Percentiles rank a stretch among this genome's conserved stretches.
Conservation (phyloP, 768 basidiomycete genomes). For the Russula lepida region DNA sequence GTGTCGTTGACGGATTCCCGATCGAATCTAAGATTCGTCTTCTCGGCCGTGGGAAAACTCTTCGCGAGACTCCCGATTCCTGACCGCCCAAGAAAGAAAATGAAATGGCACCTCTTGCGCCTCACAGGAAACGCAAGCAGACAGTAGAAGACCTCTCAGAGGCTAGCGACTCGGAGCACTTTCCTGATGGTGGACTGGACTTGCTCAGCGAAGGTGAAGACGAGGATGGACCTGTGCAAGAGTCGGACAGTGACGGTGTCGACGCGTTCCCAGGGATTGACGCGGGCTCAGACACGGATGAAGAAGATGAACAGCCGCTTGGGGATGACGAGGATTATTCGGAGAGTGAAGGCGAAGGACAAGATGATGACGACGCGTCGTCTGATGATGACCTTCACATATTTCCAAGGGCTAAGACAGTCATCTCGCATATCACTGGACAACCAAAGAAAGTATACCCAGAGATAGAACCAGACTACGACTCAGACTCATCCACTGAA, state of each 20-base stretch:
- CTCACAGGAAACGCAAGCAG: constrained; percentile 53
- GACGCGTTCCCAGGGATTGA: constrained; percentile 61
- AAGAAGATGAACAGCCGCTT: constrained; percentile 52
- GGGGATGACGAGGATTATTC: constrained; percentile 30
- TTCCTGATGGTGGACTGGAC: constrained; percentile 46
- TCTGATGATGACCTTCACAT: constrained; percentile 44
- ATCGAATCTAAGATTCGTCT: constrained; percentile 24
- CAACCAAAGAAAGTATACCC: constrained; percentile 76
- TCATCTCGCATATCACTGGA: constrained; percentile 78
- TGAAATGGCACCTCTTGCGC: constrained; percentile 30
- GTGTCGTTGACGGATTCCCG: constrained; percentile 19
- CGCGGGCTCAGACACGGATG: constrained; percentile 34
- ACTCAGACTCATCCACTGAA: constrained; percentile 87
- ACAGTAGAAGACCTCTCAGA: constrained; percentile 33
- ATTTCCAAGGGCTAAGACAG: constrained; percentile 55
- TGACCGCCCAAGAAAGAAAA: neutral
- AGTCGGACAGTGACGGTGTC: constrained; percentile 48
- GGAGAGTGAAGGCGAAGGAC: constrained; percentile 31
- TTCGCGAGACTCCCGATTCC: neutral
- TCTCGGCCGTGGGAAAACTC: constrained; percentile 16
- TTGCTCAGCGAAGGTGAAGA: constrained; percentile 71
- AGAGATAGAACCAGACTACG: constrained; percentile 85
- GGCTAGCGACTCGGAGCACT: constrained; percentile 25
- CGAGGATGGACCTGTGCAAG: constrained; percentile 28
- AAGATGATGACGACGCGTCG: constrained; percentile 27